Evolutionary conservation across 2,329 filamentous ascomycete species (phyloP).

Genomic region (Alternaria dauci): DNA sequence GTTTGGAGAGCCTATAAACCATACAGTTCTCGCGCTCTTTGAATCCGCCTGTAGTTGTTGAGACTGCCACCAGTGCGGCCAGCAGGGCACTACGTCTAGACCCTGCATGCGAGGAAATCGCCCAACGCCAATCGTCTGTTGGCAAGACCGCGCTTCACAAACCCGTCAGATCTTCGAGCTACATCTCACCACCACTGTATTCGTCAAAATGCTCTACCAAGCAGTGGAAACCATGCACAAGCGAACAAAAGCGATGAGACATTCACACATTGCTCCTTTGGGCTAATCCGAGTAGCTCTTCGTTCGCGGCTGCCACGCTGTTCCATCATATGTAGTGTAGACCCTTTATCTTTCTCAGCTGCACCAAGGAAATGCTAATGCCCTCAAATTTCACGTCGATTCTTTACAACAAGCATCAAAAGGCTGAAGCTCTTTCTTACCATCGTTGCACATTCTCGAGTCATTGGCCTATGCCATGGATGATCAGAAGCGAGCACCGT

Average conservation of each 20-base stretch:
- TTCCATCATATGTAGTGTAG: background rate
- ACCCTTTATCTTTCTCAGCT: constrained; percentile 2
- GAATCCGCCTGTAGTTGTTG: background rate
- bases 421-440: background rate
- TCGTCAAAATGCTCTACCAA: background rate
- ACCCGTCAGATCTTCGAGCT: background rate
- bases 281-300: background rate
- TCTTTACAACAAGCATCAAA: background rate
- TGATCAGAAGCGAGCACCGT: constrained; percentile 17
- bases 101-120: constrained; percentile 5
- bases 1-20: background rate
- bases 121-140: constrained; percentile 11
- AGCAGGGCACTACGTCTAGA: background rate
- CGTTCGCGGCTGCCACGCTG: background rate
- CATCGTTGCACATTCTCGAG: background rate
- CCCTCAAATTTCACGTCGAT: background rate
- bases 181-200: constrained; percentile 9
- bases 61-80: background rate
- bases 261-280: background rate
- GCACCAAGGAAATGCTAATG: background rate
- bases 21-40: background rate
- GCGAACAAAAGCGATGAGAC: background rate
- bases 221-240: background rate
- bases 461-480: constrained; percentile 12
- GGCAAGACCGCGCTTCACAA: background rate